Conservation (phyloP, 2,329 filamentous ascomycete species). For the Colletotrichum sp. region DNA sequence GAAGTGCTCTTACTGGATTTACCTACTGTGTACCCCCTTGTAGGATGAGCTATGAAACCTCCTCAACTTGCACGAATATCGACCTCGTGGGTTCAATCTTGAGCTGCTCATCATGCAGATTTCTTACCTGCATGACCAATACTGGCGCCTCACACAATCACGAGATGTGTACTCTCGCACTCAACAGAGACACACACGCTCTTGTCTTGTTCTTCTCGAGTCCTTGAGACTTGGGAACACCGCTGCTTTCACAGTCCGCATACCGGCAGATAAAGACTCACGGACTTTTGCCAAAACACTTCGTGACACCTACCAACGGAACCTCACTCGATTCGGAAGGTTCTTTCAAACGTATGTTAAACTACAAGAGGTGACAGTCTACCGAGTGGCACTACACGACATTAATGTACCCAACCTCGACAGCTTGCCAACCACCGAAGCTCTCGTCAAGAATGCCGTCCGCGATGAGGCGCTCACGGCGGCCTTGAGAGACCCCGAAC, state of each 20-base stretch:
- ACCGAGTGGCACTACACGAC: not conserved
- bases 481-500: not conserved
- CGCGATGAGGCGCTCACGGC: not conserved
- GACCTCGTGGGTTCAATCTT: no score
- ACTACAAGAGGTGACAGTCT: not conserved
- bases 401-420: not conserved
- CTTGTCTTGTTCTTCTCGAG: not conserved
- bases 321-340: not conserved
- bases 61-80: no score
- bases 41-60: no score
- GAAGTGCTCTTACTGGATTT: no score
- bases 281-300: not conserved
- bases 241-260: not conserved
- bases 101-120: no score
- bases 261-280: not conserved
- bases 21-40: no score
- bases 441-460: not conserved
- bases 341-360: not conserved
- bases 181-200: not conserved
- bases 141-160: no score
- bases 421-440: not conserved
- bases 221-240: not conserved
- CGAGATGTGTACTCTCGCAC: not conserved
- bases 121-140: no score
- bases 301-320: not conserved